These are phyloP conservation scores for Ceratocystis destructans DNA, from an alignment of 2,329 filamentous ascomycete species.

Conservation along the genomic window DNA sequence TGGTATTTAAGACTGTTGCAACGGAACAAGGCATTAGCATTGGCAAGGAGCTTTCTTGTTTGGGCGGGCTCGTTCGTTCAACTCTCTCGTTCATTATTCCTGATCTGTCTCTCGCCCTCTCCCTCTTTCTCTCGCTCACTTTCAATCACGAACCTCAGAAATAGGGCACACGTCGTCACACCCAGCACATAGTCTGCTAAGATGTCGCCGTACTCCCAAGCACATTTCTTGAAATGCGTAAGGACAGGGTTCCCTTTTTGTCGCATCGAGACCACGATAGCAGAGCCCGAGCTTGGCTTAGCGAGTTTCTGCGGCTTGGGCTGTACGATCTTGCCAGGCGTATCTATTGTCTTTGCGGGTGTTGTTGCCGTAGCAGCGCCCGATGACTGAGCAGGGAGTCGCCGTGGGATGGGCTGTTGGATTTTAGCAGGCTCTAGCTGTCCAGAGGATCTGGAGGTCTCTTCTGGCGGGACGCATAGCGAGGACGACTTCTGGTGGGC, in stretches of 20 bases:
- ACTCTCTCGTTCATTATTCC: not conserved
- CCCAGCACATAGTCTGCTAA: conserved; percentile 86
- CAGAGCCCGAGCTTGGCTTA: conserved; percentile 49
- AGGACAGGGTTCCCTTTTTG: conserved; percentile 94
- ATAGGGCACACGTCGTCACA: conserved; percentile 75
- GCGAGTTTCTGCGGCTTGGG: conserved; percentile 79
- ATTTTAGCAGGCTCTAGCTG: conserved; percentile 22
- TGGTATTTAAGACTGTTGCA: conserved; percentile 71
- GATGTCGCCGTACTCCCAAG: conserved; percentile 98
- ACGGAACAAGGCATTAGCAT: not conserved
- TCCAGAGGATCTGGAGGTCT: not conserved
- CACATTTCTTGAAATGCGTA: conserved; percentile 62
- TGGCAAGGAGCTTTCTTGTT: no score
- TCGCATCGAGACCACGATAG: conserved; percentile 77
- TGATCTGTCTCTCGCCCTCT: no score
- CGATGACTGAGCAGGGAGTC: conserved; percentile 34
- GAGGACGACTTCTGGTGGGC: not conserved
- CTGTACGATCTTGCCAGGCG: conserved; percentile 54
- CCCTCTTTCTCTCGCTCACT: not conserved
- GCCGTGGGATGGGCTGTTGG: conserved; percentile 40
- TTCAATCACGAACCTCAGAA: conserved; percentile 44
- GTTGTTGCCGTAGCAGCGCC: conserved; percentile 10
- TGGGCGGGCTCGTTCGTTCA: not conserved
- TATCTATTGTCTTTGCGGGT: conserved; percentile 22
- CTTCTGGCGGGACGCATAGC: not conserved